A percentile compares a stretch with the other conserved stretches of the same genome.
These are phyloP conservation scores for Ricinus communis DNA, from an alignment of 345 rosid genomes.

Conservation along the genomic window DNA sequence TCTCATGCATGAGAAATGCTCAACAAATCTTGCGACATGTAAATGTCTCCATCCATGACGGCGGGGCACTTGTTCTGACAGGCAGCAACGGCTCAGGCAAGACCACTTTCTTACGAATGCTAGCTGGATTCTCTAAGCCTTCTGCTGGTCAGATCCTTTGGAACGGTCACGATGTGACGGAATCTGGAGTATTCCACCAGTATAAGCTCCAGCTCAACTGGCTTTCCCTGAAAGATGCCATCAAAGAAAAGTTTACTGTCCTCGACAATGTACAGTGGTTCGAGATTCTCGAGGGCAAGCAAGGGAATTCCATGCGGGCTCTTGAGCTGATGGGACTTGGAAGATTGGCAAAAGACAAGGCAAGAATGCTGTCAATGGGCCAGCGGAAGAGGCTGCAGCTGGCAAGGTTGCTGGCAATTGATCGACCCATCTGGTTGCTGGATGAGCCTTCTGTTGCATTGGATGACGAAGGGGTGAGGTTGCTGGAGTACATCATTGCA, in stretches of 20 bases:
- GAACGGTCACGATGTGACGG: slow-evolving; percentile 79
- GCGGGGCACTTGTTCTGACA: slow-evolving; percentile 75
- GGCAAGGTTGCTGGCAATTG: slow-evolving; percentile 76
- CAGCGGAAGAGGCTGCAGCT: slow-evolving; percentile 85
- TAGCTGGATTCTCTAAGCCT: slow-evolving; percentile 82
- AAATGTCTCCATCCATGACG: slow-evolving; percentile 72
- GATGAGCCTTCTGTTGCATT: slow-evolving; percentile 89
- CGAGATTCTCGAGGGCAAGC: slow-evolving; percentile 72
- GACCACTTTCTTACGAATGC: slow-evolving; percentile 75
- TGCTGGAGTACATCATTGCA: slow-evolving; percentile 67
- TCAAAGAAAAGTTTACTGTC: slow-evolving; percentile 64
- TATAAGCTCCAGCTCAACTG: slow-evolving; percentile 91
- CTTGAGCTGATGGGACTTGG: slow-evolving; percentile 88
- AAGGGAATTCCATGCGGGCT: slow-evolving; percentile 74
- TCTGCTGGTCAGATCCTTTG: slow-evolving; percentile 87
- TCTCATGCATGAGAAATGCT: slow-evolving; percentile 94
- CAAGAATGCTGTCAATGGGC: slow-evolving; percentile 87
- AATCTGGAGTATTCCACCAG: slow-evolving; percentile 80
- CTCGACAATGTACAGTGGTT: slow-evolving; percentile 89
- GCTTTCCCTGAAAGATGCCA: slow-evolving; percentile 81
- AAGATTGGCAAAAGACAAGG: slow-evolving; percentile 67
- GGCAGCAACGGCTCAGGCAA: slow-evolving; percentile 86
- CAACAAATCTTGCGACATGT: slow-evolving; percentile 76
- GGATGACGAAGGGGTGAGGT: slow-evolving; percentile 73
- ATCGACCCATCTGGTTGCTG: slow-evolving; percentile 84